Evolutionary conservation across 352 stramenopile species (phyloP), one percentile per base, ranked within the genome.

Genomic region (Phytophthora sojae): DNA sequence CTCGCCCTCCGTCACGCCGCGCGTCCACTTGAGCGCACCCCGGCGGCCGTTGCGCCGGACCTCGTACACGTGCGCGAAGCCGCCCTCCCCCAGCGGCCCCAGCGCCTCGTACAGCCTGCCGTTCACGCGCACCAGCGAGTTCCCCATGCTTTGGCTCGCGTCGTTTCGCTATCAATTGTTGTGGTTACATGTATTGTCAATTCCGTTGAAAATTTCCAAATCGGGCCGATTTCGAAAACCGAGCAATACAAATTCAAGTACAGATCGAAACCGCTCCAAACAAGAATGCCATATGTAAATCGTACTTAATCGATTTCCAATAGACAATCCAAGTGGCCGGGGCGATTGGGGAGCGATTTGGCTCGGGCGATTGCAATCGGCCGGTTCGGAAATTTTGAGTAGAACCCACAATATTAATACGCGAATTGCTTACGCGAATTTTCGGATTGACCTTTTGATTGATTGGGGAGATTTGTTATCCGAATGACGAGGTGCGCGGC

Each of bases 1-100:
- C 61, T 93, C 88, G 54, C 59, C 56, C 30, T 91, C 84, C 26
- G 76, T 63, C 63, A 90, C 67, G 44, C 75, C 75, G 61, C 85
- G 75, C 64, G 74, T 81, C 80, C 80, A 88, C 59, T 96, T 96
- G 37, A 96, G 77, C 54, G 88, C 90, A 25, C 81, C 81, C 35
- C 45, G 42, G 12, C 72, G 60, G 21, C 72, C 61, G 29, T 75
- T 69, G 11, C 83, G 78, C 19, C 75, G 70, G 50, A 92, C 88
- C 19, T 79, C 57, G 57, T 88, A 86, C 47, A 96, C 90, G 12
- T 79, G 70, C 26, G 87, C 83, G 66, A 92, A 97, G 32, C 90
- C 90, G 26, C 90, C 90, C 2, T 91, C 87, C 4, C 71, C 89
- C 3, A 97, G 63, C 55, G 71, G 62, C 11, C 83, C 69, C 32